Conservation (phyloP, 495 filamentous ascomycete genomes). For the Astrothelium subdiscretum region DNA sequence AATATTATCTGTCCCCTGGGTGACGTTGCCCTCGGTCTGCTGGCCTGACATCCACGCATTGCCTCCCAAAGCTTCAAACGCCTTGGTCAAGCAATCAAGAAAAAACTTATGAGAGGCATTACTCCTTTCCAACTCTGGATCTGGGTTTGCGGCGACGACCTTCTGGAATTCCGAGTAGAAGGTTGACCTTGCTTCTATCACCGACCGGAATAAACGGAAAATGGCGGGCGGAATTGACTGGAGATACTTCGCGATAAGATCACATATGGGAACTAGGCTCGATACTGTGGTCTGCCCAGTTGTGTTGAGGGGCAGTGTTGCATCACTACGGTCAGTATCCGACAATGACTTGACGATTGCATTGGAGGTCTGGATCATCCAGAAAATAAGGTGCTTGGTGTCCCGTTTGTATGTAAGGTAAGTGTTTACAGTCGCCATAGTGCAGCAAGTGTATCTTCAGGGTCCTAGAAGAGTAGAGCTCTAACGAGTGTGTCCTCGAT, state of each 20-base stretch:
- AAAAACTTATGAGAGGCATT: slow-evolving; percentile 32
- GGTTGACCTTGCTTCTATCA: not conserved
- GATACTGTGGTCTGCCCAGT: slow-evolving; percentile 24
- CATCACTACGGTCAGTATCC: not conserved
- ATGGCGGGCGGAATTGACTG: slow-evolving; percentile 19
- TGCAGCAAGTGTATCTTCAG: too few species aligned
- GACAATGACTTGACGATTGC: slow-evolving; percentile 19
- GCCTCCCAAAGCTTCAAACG: slow-evolving; percentile 29
- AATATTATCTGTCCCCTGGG: slow-evolving; percentile 17
- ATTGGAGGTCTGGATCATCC: slow-evolving; percentile 31
- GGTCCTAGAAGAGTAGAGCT: too few species aligned
- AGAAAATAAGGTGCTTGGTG: slow-evolving; percentile 29
- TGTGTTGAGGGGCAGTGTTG: slow-evolving; percentile 14
- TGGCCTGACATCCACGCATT: slow-evolving; percentile 13
- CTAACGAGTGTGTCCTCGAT: too few species aligned
- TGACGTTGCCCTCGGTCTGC: not conserved
- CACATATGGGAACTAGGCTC: slow-evolving; percentile 22
- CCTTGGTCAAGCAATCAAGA: slow-evolving; percentile 29
- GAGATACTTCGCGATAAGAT: slow-evolving; percentile 28
- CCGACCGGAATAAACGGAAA: slow-evolving; percentile 20
- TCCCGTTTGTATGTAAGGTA: slow-evolving; percentile 32
- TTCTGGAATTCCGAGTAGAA: slow-evolving; percentile 17
- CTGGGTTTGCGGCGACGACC: slow-evolving; percentile 22
- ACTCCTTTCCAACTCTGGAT: slow-evolving; percentile 30
- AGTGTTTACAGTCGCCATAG: slow-evolving; percentile 9